Base-by-base conservation (phyloP, 345 rosid genomes). In the Boechera divaricarpa region DNA sequence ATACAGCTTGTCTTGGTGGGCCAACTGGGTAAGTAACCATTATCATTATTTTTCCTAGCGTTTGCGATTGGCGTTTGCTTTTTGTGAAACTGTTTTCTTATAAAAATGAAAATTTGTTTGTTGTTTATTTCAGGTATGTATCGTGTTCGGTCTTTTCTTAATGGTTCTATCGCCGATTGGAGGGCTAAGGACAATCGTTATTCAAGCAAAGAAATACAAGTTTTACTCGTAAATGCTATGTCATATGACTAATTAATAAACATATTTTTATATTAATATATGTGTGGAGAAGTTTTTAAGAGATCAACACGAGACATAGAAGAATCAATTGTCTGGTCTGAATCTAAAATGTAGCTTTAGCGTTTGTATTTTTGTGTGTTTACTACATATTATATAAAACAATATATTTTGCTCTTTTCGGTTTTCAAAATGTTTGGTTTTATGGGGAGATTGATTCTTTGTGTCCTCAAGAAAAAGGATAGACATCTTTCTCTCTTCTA, bases 111-210 rank as follows among this genome's bases (percentile, higher is more conserved):
- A 28, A 16, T 41, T 36, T 47, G 49, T 59, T 51, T 70, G 7
- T n/a, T 45, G 8, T 58, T 0, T 55, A 61, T 76, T 79, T 70
- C 93, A 94, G 96, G 83, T 87, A 11, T 92, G 97, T 79, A 94
- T 91, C 28, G 66, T 81, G 69, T 75, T 87, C 2, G 93, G 93
- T 18, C 12, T 90, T 12, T 61, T 82, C 54, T 65, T 94, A 61
- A 89, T 89, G 93, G 75, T 79, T 48, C 66, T 92, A 47, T 76
- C 97, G 7, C 97, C 97, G 0, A 90, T 94, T 56, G 98, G 98
- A 74, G 97, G 88, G 26, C 53, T 94, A 31, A 87, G 91, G 86
- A 80, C 77, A 15, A 94, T 91, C 72, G 91, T 91, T 41, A 18
- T 79, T 6, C 63, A 67, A 6, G 87, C 97, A 32, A 90, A 87